phyloP scores from a whole-genome alignment of 495 filamentous ascomycete species.

The Penicillium ochrochloron region DNA sequence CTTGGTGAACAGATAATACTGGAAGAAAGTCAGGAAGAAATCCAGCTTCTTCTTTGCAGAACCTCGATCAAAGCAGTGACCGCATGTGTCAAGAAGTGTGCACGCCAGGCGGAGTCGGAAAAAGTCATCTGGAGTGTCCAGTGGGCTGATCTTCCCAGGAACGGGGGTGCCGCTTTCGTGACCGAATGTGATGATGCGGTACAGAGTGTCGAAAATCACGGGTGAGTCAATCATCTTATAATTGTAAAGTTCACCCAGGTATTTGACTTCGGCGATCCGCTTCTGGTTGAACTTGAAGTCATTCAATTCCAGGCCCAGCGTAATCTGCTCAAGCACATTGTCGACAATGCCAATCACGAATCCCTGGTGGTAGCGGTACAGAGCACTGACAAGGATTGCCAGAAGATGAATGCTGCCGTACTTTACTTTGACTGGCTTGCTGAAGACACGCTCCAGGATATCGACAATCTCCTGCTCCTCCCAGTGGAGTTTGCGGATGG shows the following conservation, averaged over 20 bases:
- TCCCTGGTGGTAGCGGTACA: constrained; percentile 89
- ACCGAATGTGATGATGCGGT: constrained; percentile 90
- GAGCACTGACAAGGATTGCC: constrained; percentile 83
- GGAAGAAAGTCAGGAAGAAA: constrained; percentile 96
- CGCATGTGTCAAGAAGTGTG: constrained; percentile 90
- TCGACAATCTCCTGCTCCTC: constrained; percentile 86
- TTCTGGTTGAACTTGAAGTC: constrained; percentile 99
- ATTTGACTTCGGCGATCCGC: constrained; percentile 93
- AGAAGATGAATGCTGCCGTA: constrained; percentile 96
- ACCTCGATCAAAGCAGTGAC: constrained; percentile 93
- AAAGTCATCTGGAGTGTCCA: constrained; percentile 93
- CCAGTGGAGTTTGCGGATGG: constrained; percentile 95
- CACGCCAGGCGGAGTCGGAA: constrained; percentile 92
- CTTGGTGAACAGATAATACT: constrained; percentile 97
- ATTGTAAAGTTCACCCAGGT: constrained; percentile 95
- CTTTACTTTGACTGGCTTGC: constrained; percentile 95
- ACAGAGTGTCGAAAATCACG: constrained; percentile 93
- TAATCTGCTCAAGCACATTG: constrained; percentile 85
- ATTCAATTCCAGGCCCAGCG: constrained; percentile 87
- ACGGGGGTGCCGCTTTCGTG: constrained; percentile 83
- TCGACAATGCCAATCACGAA: constrained; percentile 90
- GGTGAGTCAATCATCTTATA: constrained; percentile 97
- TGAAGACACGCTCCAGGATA: constrained; percentile 88
- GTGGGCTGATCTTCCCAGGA: constrained; percentile 69
- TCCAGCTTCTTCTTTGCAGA: constrained; percentile 95